These are phyloP conservation scores for Hypocrella siamensis DNA, from an alignment of 2,329 filamentous ascomycete species.

Conservation along the genomic window DNA sequence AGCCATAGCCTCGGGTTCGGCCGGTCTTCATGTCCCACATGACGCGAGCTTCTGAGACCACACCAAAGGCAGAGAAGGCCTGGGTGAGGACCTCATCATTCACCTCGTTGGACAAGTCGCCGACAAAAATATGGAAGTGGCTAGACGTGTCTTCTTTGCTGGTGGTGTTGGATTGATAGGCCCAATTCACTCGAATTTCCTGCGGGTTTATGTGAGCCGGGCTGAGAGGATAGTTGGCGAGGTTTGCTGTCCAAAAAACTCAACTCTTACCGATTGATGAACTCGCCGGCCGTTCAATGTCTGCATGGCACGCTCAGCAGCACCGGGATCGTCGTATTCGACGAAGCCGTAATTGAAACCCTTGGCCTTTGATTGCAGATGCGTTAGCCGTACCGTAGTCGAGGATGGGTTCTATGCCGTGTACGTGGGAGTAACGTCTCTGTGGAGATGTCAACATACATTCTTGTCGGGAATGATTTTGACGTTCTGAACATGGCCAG, in stretches of 20 bases:
- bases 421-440: constrained; percentile 5
- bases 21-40: constrained; percentile 99
- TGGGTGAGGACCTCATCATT: constrained; percentile 90
- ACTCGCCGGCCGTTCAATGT: constrained; percentile 91
- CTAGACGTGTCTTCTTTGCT: constrained; percentile 96
- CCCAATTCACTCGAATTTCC: constrained; percentile 99
- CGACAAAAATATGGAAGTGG: constrained; percentile 98
- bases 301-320: constrained; percentile 92
- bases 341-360: constrained; percentile 99
- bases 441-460: constrained; percentile 39
- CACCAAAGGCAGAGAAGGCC: constrained; percentile 91
- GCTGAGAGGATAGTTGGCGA: neutral
- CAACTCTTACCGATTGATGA: constrained; percentile 68
- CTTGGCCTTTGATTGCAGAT: constrained; percentile 47
- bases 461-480: constrained; percentile 99
- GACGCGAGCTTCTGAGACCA: constrained; percentile 90
- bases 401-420: no score
- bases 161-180: constrained; percentile 87
- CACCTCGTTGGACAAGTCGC: constrained; percentile 94
- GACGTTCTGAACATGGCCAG: constrained; percentile 93
- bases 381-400: constrained; percentile 15
- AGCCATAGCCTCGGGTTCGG: constrained; percentile 90
- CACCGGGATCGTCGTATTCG: constrained; percentile 94
- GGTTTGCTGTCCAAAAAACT: no score
- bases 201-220: constrained; percentile 19